phyloP scores from a whole-genome alignment of 2,329 filamentous ascomycete genomes.

The Alternaria sp. region DNA sequence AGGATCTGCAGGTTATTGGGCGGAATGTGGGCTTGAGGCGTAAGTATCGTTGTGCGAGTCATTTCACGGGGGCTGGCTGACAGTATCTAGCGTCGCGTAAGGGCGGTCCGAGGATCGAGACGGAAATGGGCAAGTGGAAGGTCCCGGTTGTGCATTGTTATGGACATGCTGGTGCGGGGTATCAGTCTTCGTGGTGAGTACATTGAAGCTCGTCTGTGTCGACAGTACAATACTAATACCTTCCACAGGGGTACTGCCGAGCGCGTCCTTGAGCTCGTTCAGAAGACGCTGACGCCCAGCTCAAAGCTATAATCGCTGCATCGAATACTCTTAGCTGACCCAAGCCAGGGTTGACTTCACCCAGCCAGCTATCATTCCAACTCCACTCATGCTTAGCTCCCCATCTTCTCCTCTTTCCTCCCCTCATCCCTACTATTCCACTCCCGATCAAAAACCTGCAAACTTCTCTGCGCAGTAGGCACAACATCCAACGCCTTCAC shows the following conservation, averaged over 20 bases:
- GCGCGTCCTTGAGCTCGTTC: slow-evolving; percentile 50
- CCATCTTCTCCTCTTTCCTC: slow-evolving; percentile 5
- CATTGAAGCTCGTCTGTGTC: background rate
- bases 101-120: slow-evolving; percentile 78
- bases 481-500: slow-evolving; percentile 58
- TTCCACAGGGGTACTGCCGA: slow-evolving; percentile 49
- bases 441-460: slow-evolving; percentile 46
- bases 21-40: slow-evolving; percentile 82
- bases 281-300: slow-evolving; percentile 28
- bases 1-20: slow-evolving; percentile 75
- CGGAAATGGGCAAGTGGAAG: slow-evolving; percentile 62
- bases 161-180: slow-evolving; percentile 81
- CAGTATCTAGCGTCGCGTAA: slow-evolving; percentile 62
- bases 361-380: background rate
- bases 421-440: slow-evolving; percentile 33
- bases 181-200: slow-evolving; percentile 54
- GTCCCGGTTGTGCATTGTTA: slow-evolving; percentile 74
- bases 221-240: background rate
- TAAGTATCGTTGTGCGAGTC: slow-evolving; percentile 18
- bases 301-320: slow-evolving; percentile 32
- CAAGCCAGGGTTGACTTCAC: background rate
- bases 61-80: background rate
- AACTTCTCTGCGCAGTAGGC: slow-evolving; percentile 50
- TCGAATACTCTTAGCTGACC: background rate
- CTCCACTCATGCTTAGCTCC: background rate